phyloP scores from a whole-genome alignment of 805 yeast genomes.

The Vanderwaltozyma yarrowii region DNA sequence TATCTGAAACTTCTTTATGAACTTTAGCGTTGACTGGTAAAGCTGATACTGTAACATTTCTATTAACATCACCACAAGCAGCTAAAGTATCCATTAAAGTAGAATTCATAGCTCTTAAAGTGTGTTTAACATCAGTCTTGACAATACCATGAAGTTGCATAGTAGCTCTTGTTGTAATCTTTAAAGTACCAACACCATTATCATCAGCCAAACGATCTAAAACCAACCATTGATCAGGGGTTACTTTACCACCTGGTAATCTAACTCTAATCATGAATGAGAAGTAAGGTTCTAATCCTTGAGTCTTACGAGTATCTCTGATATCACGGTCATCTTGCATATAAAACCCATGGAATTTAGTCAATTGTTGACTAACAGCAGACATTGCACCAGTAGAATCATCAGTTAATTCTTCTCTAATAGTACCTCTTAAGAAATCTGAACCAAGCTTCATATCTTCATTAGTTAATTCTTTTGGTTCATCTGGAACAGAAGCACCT shows the following conservation, averaged over 20 bases:
- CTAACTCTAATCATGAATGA: constrained; percentile 96
- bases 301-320: constrained; percentile 83
- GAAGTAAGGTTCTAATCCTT: constrained; percentile 91
- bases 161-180: constrained; percentile 93
- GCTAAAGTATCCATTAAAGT: constrained; percentile 89
- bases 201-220: constrained; percentile 72
- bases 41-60: constrained; percentile 92
- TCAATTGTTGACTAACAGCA: constrained; percentile 85
- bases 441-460: constrained; percentile 91
- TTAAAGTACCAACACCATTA: constrained; percentile 87
- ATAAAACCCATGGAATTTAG: constrained; percentile 96
- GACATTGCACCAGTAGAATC: constrained; percentile 82
- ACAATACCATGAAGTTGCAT: constrained; percentile 93
- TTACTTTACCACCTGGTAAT: constrained; percentile 85
- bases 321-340: constrained; percentile 98
- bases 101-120: constrained; percentile 88
- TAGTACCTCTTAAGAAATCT: constrained; percentile 84
- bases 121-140: constrained; percentile 78
- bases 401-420: constrained; percentile 75
- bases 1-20: constrained; percentile 60
- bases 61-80: constrained; percentile 97
- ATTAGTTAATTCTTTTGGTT: constrained; percentile 87
- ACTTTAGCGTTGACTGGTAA: constrained; percentile 75
- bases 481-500: constrained; percentile 68
- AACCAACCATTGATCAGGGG: constrained; percentile 81